Evolutionary conservation across 306 rosid genomes (phyloP), one percentile per base, ranked within the genome.

Genomic region (Vigna trinervia): DNA sequence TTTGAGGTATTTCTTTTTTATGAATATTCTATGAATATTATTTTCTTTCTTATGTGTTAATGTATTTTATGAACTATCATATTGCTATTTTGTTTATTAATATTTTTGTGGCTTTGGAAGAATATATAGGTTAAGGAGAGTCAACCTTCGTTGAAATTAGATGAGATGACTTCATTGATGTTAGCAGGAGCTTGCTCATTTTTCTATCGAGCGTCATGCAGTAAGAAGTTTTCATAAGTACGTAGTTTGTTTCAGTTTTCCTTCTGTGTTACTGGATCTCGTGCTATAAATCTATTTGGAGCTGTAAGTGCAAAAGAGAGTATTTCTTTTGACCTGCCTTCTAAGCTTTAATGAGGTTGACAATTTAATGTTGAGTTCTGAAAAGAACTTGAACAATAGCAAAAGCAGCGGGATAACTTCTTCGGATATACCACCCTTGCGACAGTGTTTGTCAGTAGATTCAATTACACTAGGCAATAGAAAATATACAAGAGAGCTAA

Each of bases 361-460:
- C 74, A 5, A 54, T 80, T 78, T 84, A 59, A 89, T 93, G 98
- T 78, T 82, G 76, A 79, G 83, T 76, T 89, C 92, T 61, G 91
- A 91, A 87, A 89, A 82, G 73, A 86, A 81, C 81, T 41, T 83
- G 50, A 88, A 76, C 80, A 70, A 87, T 47, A 83, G 85, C 75
- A 78, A 20, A 63, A 74, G 13, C 68, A 69, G 87, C 52, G 86
- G 87, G 66, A 78, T 78, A 46, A 57, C 70, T 57, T 84, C 92
- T 57, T 84, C 90, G 60, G 88, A 86, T 59, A 86, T 91, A 90
- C 97, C 87, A 58, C 89, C 94, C 2, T 82, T 91, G 91, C 89
- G 93, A 26, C 91, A 88, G 51, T 91, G 87, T 85, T 83, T 94
- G 82, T 85, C 88, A 5, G 83, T 93, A 75, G 98, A 93, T 77